phyloP scores from a whole-genome alignment of 2,329 filamentous ascomycete species.

The Fusarium sp. region DNA sequence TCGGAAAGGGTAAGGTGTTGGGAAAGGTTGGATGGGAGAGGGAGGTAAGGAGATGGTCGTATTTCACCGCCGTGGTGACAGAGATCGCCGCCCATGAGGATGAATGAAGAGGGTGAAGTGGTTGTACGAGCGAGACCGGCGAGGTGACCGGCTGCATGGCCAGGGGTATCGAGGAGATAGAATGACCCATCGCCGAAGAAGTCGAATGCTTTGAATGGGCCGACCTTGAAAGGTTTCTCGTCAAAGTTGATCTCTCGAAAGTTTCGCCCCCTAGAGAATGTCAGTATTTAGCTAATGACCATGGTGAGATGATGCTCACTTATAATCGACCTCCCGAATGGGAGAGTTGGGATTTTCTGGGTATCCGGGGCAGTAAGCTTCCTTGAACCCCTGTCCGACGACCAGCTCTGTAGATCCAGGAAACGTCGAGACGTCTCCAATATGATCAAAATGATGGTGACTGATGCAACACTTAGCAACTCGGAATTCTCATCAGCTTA shows the following conservation, averaged over 20 bases:
- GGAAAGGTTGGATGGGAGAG: not conserved
- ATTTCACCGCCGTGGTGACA: constrained; percentile 21
- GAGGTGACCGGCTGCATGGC: constrained; percentile 23
- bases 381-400: constrained; percentile 28
- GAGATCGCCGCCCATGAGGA: constrained; percentile 21
- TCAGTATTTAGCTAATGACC: rapidly evolving
- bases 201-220: constrained; percentile 22
- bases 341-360: constrained; percentile 1
- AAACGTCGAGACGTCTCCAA: constrained; percentile 28
- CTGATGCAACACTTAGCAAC: not conserved
- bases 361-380: constrained; percentile 31
- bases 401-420: constrained; percentile 22
- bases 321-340: constrained; percentile 18
- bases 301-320: not conserved
- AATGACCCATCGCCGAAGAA: constrained; percentile 35
- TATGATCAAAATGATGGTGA: constrained; percentile 34
- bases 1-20: constrained; percentile 1
- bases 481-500: rapidly evolving
- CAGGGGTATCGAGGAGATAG: constrained; percentile 28
- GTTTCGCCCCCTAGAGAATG: not conserved
- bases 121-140: constrained; percentile 27
- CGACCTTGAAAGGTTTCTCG: not conserved
- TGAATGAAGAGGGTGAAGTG: not conserved
- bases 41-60: constrained; percentile 9
- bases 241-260: constrained; percentile 26